A percentile compares a stretch with the other conserved stretches of the same genome.
phyloP scores from a whole-genome alignment of 176 grass and related monocot species.

The Tuctoria greenei region DNA sequence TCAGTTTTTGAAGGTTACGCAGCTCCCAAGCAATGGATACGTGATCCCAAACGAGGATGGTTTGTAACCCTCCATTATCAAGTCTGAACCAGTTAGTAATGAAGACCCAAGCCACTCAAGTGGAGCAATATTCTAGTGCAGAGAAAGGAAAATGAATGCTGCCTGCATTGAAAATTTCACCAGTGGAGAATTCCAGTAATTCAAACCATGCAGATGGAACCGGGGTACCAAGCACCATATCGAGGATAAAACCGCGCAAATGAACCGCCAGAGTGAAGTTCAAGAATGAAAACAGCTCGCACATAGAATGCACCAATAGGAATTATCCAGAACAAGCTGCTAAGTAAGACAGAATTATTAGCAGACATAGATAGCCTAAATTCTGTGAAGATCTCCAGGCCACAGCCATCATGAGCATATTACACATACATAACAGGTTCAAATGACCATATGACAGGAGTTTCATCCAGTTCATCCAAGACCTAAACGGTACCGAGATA shows the following conservation, averaged over 20 bases:
- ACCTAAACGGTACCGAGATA: not conserved
- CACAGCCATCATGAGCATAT: not conserved
- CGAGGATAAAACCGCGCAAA: not conserved
- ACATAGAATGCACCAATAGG: not conserved
- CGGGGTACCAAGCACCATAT: too few relatives aligned
- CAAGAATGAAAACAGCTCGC: not conserved
- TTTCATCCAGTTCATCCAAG: not conserved
- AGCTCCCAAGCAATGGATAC: too few relatives aligned
- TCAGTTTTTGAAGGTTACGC: too few relatives aligned
- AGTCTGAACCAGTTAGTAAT: too few relatives aligned
- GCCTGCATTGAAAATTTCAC: too few relatives aligned
- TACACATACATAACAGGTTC: not conserved
- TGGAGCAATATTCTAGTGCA: too few relatives aligned
- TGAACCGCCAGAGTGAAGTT: not conserved
- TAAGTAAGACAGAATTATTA: not conserved
- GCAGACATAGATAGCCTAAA: not conserved
- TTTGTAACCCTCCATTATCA: too few relatives aligned
- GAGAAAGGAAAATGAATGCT: too few relatives aligned
- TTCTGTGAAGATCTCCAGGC: not conserved
- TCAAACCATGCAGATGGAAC: too few relatives aligned
- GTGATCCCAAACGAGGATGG: too few relatives aligned
- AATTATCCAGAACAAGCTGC: not conserved
- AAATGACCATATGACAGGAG: not conserved
- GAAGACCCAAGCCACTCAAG: too few relatives aligned
- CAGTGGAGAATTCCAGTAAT: too few relatives aligned